Conservation (phyloP, 192 early-diverging fungal genomes). For the Linnemannia exigua region DNA sequence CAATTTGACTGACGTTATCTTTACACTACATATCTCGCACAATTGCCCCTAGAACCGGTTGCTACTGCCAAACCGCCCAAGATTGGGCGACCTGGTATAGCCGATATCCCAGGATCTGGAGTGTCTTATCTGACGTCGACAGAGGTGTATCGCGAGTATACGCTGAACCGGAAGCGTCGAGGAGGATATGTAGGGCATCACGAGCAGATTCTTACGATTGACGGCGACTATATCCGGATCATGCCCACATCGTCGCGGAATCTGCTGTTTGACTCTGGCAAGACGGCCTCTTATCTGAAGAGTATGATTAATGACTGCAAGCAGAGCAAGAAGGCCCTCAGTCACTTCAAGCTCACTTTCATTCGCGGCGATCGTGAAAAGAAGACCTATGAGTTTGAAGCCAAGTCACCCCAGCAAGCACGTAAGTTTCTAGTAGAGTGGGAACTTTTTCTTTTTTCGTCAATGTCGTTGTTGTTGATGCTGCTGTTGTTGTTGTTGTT, state of each 20-base stretch:
- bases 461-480: too few species aligned
- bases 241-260: constrained; percentile 83
- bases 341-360: constrained; percentile 78
- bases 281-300: constrained; percentile 70
- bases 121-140: constrained; percentile 50
- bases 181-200: constrained; percentile 86
- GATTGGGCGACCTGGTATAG: constrained; percentile 20
- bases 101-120: constrained; percentile 51
- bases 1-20: neutral
- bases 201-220: constrained; percentile 91
- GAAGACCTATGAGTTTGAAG: constrained; percentile 87
- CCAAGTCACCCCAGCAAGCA: constrained; percentile 73
- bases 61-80: constrained; percentile 26
- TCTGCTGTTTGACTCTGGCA: constrained; percentile 85
- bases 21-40: neutral
- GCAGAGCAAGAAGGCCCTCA: constrained; percentile 75
- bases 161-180: constrained; percentile 85
- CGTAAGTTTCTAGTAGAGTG: constrained; percentile 57
- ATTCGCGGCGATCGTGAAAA: constrained; percentile 71
- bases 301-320: constrained; percentile 64
- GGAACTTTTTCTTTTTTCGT: neutral
- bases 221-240: constrained; percentile 94
- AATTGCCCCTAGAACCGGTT: constrained; percentile 1
- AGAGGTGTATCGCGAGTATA: constrained; percentile 72
- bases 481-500: too few species aligned